These are phyloP conservation scores for Blastobotrys proliferans DNA, from an alignment of 1,139 yeast species.

Conservation along the genomic window DNA sequence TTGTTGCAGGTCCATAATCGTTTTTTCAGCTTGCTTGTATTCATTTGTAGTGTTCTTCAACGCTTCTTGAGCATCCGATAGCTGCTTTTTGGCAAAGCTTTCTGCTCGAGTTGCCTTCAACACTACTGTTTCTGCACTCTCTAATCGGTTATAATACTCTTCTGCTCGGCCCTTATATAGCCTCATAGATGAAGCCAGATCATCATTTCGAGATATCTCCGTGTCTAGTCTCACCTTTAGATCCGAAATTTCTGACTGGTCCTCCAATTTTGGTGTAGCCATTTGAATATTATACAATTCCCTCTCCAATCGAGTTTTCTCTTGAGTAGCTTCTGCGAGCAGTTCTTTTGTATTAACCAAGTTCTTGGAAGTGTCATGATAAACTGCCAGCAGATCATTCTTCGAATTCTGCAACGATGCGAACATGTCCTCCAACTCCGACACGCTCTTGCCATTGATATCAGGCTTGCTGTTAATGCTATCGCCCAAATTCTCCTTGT, in stretches of 20 bases:
- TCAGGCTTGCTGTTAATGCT: constrained; percentile 17
- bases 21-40: constrained; percentile 53
- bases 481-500: constrained; percentile 17
- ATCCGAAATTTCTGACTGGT: constrained; percentile 19
- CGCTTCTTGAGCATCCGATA: constrained; percentile 51
- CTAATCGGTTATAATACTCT: constrained; percentile 68
- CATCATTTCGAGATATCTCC: constrained; percentile 47
- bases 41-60: constrained; percentile 56
- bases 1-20: constrained; percentile 53
- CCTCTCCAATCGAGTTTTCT: constrained; percentile 50
- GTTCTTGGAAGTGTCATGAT: constrained; percentile 53
- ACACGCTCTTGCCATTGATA: constrained; percentile 21
- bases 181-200: constrained; percentile 51
- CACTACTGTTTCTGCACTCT: constrained; percentile 74
- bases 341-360: constrained; percentile 50
- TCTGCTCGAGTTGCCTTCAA: constrained; percentile 60
- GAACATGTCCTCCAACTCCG: constrained; percentile 26
- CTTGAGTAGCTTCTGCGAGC: constrained; percentile 42
- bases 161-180: constrained; percentile 71
- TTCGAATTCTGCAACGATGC: constrained; percentile 28
- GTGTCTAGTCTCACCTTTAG: constrained; percentile 51
- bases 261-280: constrained; percentile 19
- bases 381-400: constrained; percentile 49
- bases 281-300: constrained; percentile 38
- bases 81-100: constrained; percentile 50